Conservation (phyloP, 2,329 filamentous ascomycete species). For the Stagonosporopsis chrysanthemi region DNA sequence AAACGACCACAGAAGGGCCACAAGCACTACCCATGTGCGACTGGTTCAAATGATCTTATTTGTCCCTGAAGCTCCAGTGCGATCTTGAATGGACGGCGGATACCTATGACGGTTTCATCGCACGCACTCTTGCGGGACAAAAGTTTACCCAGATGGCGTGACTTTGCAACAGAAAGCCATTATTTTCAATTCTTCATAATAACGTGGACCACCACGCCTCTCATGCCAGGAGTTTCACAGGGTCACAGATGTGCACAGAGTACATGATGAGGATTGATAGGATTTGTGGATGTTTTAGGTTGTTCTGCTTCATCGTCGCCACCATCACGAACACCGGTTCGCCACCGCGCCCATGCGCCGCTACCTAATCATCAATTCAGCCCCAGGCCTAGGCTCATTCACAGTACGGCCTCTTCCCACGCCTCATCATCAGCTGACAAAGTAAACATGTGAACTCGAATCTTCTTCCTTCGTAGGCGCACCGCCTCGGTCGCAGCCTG, state of each 20-base stretch:
- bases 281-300: not conserved
- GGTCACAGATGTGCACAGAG: not conserved
- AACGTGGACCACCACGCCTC: no score
- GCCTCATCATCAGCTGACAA: not conserved
- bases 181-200: no score
- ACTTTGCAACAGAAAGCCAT: no score
- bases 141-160: no score
- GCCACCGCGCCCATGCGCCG: not conserved
- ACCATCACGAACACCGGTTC: not conserved
- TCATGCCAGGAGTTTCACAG: not conserved
- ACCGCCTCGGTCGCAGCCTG: slow-evolving; percentile 18
- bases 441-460: not conserved
- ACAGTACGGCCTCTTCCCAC: not conserved
- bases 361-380: not conserved
- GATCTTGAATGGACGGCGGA: no score
- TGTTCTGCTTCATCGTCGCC: not conserved
- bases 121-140: no score
- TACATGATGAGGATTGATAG: not conserved
- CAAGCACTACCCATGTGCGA: no score
- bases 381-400: not conserved
- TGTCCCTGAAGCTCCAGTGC: no score
- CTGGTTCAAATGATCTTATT: no score
- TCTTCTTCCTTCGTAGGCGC: not conserved
- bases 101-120: no score
- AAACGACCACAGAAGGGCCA: no score